These are phyloP conservation scores for Geotrichum ghanense DNA, from an alignment of 805 yeast genomes.

Conservation along the genomic window DNA sequence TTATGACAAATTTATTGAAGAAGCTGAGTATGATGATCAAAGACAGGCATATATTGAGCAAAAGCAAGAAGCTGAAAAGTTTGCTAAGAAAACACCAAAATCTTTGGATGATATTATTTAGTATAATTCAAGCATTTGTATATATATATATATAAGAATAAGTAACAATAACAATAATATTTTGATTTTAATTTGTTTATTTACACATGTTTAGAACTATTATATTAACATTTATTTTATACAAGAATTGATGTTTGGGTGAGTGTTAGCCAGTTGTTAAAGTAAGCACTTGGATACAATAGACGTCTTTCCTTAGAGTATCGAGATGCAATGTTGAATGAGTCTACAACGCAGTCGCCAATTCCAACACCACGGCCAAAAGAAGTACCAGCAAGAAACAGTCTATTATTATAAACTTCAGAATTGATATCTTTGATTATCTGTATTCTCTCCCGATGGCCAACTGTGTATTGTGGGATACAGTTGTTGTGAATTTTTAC, in stretches of 20 bases:
- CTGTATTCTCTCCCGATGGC: constrained; percentile 40
- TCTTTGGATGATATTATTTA: neutral
- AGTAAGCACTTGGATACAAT: constrained; percentile 22
- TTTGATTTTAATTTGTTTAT: no score
- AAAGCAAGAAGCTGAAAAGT: neutral
- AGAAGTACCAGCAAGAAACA: constrained; percentile 68
- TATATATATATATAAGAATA: no score
- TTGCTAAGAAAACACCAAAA: neutral
- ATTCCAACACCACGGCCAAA: constrained; percentile 78
- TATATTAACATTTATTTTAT: constrained; percentile 6
- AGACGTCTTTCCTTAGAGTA: constrained; percentile 22
- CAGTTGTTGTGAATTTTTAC: constrained; percentile 41
- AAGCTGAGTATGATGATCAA: neutral
- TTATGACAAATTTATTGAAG: neutral
- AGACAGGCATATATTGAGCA: neutral
- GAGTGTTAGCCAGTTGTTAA: constrained; percentile 17
- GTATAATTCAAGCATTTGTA: no score
- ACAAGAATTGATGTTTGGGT: constrained; percentile 19
- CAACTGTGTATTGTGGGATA: constrained; percentile 72
- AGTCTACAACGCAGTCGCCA: constrained; percentile 69
- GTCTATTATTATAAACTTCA: constrained; percentile 28
- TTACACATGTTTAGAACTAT: no score
- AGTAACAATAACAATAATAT: no score
- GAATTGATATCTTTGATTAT: constrained; percentile 27
- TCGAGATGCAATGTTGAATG: constrained; percentile 45